phyloP scores from a whole-genome alignment of 768 basidiomycete species.

The Lentinus brumalis region DNA sequence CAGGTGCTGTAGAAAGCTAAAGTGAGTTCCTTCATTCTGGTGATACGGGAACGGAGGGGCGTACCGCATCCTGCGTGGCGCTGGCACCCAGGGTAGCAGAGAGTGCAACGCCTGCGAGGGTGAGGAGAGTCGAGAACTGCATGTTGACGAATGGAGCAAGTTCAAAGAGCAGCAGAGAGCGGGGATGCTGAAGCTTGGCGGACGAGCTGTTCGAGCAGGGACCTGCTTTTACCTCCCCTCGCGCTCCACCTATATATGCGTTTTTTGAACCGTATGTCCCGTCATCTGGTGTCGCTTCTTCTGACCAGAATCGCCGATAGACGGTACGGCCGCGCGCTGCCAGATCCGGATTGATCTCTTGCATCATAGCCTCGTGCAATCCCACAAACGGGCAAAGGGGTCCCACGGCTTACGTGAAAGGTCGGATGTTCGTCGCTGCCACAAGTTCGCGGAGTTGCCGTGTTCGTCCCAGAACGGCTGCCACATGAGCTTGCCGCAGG shows the following conservation, averaged over 20 bases:
- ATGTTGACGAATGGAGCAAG: conserved; percentile 1
- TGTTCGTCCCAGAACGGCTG: neutral
- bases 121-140: conserved; percentile 15
- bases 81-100: conserved; percentile 9
- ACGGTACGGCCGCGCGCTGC: conserved; percentile 2
- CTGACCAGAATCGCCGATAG: conserved; percentile 6
- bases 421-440: conserved; percentile 18
- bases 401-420: conserved; percentile 15
- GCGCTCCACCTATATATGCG: conserved; percentile 12
- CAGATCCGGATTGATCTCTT: conserved; percentile 4
- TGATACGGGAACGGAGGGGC: neutral
- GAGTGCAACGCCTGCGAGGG: conserved; percentile 12
- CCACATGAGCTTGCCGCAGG: neutral
- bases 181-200: conserved; percentile 1
- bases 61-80: conserved; percentile 10
- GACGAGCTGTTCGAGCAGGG: conserved; percentile 8
- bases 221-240: conserved; percentile 1
- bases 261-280: neutral
- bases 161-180: conserved; percentile 5
- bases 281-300: conserved; percentile 15
- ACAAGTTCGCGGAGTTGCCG: neutral
- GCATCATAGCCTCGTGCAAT: conserved; percentile 14
- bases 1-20: neutral
- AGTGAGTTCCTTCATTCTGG: neutral
- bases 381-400: conserved; percentile 1